These are phyloP conservation scores for Echria macrotheca DNA, from an alignment of 495 filamentous ascomycete genomes.

Conservation along the genomic window DNA sequence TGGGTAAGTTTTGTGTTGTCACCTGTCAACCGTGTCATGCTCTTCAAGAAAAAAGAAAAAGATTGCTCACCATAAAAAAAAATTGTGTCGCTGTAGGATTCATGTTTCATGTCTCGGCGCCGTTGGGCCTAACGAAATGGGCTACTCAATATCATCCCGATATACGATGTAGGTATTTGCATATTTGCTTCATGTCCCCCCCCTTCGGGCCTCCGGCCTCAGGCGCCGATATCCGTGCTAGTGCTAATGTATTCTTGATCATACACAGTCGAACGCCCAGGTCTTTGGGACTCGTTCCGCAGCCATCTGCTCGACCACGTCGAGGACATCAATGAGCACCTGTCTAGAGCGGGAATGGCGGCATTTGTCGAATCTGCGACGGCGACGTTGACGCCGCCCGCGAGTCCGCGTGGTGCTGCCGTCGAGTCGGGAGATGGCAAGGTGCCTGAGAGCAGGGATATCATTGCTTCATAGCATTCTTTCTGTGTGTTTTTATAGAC, in stretches of 20 bases:
- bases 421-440: not conserved
- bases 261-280: conserved; percentile 3
- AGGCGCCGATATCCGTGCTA: no score
- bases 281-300: conserved; percentile 14
- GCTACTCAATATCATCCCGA: conserved; percentile 18
- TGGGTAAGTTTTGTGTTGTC: conserved; percentile 13
- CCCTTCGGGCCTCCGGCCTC: no score
- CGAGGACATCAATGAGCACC: conserved; percentile 11
- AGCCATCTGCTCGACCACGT: conserved; percentile 20
- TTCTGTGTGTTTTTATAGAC: no score
- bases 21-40: no score
- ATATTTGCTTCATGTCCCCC: not conserved
- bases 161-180: conserved; percentile 9
- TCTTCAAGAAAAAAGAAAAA: not conserved
- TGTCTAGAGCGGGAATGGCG: conserved; percentile 11
- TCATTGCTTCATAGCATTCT: no score
- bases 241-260: not conserved
- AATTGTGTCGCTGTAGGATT: conserved; percentile 20
- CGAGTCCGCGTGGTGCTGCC: not conserved
- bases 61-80: not conserved
- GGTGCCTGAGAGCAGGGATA: not conserved
- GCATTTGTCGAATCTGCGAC: no score
- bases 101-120: conserved; percentile 25
- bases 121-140: conserved; percentile 22
- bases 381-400: conserved; percentile 3